phyloP scores from a whole-genome alignment of 1,284 basidiomycete species.

The Cryptococcus depauperatus region DNA sequence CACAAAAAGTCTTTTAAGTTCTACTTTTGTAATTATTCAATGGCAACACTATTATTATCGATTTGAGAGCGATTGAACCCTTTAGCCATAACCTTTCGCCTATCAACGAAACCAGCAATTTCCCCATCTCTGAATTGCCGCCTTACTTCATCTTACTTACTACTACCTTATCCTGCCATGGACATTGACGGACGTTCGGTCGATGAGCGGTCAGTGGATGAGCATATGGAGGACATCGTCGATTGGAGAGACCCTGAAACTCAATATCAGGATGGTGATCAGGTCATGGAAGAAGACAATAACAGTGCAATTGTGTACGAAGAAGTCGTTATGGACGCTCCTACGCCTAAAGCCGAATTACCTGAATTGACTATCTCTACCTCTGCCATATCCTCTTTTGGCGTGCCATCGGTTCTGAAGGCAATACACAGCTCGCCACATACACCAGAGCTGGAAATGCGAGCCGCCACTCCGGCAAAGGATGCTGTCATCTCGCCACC shows the following conservation, averaged over 20 bases:
- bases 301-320: slow-evolving; percentile 4
- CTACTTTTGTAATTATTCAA: no score
- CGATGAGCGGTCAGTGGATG: slow-evolving; percentile 6
- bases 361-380: background rate
- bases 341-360: background rate
- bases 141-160: no score
- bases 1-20: no score
- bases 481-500: no score
- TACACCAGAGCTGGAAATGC: background rate
- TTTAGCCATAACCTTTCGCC: no score
- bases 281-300: slow-evolving; percentile 8
- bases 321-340: slow-evolving; percentile 8
- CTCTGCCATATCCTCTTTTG: background rate
- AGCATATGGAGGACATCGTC: slow-evolving; percentile 9
- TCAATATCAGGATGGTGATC: slow-evolving; percentile 9
- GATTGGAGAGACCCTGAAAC: background rate
- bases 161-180: no score
- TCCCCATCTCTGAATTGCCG: no score
- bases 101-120: no score
- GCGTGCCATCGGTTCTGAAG: background rate
- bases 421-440: background rate
- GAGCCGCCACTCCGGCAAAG: background rate
- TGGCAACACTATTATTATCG: no score
- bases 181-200: slow-evolving; percentile 9
- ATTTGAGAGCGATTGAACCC: no score